Conservation (phyloP, 257 asterid genomes). For the Gentiana dahurica region DNA sequence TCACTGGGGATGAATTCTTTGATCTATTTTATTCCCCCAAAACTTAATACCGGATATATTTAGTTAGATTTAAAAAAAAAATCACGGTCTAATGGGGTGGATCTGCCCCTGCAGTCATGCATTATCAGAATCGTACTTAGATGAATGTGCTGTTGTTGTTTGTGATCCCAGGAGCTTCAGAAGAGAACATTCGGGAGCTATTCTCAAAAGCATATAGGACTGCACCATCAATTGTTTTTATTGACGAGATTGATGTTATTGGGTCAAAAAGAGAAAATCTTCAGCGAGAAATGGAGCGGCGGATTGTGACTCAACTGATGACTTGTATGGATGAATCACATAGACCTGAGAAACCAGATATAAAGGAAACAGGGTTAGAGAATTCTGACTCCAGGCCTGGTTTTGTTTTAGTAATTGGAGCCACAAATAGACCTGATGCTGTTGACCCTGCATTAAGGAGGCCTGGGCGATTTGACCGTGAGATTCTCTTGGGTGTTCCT, state of each 20-base stretch:
- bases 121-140: no score
- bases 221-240: constrained; percentile 88
- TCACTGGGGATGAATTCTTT: no score
- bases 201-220: constrained; percentile 74
- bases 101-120: no score
- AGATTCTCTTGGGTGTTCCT: constrained; percentile 64
- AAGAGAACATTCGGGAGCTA: constrained; percentile 71
- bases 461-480: constrained; percentile 91
- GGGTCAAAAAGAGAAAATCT: constrained; percentile 80
- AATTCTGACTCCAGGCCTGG: constrained; percentile 31
- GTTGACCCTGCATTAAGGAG: constrained; percentile 87
- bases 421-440: constrained; percentile 84
- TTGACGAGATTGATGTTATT: constrained; percentile 90
- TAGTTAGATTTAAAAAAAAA: no score
- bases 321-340: constrained; percentile 81
- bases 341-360: constrained; percentile 28
- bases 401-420: constrained; percentile 79
- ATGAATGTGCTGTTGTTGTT: neutral
- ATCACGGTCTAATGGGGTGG: no score
- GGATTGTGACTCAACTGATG: constrained; percentile 81
- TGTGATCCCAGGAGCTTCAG: constrained; percentile 66
- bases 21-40: no score
- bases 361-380: constrained; percentile 20
- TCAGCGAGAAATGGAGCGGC: constrained; percentile 79
- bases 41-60: no score